Base-by-base conservation (phyloP, 2,329 filamentous ascomycete genomes). In the Colletotrichum magnum region DNA sequence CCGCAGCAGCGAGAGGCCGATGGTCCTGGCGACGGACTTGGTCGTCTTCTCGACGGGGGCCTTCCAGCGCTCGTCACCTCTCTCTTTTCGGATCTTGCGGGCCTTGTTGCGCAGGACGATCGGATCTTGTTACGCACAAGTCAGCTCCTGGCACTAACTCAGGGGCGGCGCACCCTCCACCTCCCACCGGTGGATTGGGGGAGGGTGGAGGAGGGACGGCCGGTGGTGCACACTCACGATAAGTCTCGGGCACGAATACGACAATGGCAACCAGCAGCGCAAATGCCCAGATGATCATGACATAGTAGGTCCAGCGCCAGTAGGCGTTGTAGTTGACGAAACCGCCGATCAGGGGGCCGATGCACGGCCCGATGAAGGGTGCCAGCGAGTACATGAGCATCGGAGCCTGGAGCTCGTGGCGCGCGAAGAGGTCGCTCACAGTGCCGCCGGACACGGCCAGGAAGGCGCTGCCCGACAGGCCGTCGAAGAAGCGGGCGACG, bases 221-320 rank as follows among this genome's bases (percentile, higher is more conserved):
- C 16, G 47, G 47, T n/a, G 47, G 21, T 39, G 36, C 21, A n/a
- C 3, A 82, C 84, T 75, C 74, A 88, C 86, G 93, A 78, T 96
- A 97, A 1, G 94, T 98, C 82, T 98, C 94, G 5, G 94, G 95
- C 3, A 97, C 94, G 51, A 94, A 84, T 41, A 94, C 77, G 41
- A 90, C 77, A 60, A 97, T 90, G 68, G 89, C 82, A 12, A 86
- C 77, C 58, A 94, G 85, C 74, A 94, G 80, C 7, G 84, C 79
- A n/a, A 85, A 88, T 2, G 90, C 86, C 94, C 94, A 97, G 58
- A 97, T 97, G 58, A 97, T 81, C 68, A 97, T 84, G 4, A 94
- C 86, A 77, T 95, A 97, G 79, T 96, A 95, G 0, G 91, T 93
- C 93, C 93, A 96, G 60, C 93, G 84, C 92, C 94, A 97, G 64